Conservation (phyloP, 176 grass and related monocot genomes). For the maize (Zea mays) region DNA sequence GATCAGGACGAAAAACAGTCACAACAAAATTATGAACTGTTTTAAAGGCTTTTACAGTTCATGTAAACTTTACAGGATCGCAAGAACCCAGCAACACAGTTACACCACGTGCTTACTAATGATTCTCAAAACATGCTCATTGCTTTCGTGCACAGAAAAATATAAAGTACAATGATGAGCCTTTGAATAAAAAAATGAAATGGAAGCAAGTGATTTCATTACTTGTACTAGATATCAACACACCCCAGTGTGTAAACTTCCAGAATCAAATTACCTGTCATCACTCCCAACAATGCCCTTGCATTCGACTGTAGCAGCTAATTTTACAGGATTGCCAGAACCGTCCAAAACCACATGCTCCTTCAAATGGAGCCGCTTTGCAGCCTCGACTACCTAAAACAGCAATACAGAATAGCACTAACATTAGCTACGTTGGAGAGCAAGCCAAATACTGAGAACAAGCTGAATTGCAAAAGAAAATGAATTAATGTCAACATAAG, state of each 20-base stretch:
- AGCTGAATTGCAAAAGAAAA: neutral
- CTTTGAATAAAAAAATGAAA: conserved; percentile 4
- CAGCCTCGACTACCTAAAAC: conserved; percentile 86
- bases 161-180: neutral
- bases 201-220: too few species aligned
- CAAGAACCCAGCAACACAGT: neutral
- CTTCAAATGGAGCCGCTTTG: conserved; percentile 86
- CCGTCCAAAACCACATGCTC: conserved; percentile 93
- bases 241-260: neutral
- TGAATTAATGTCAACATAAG: neutral
- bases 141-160: neutral
- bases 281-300: conserved; percentile 99
- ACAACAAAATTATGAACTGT: neutral
- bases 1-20: neutral
- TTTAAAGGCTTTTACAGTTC: neutral
- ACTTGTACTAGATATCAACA: too few species aligned
- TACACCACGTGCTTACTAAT: conserved; percentile 3
- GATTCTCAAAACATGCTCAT: neutral
- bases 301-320: conserved; percentile 96
- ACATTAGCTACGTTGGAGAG: neutral
- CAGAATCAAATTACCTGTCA: conserved; percentile 71
- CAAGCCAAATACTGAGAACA: neutral
- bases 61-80: neutral
- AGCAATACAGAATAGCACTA: conserved; percentile 11
- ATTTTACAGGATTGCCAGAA: conserved; percentile 84